Evolutionary conservation across 139 green algal genomes (phyloP), one percentile per base, ranked within the genome.

Genomic region (Volvox reticuliferus): DNA sequence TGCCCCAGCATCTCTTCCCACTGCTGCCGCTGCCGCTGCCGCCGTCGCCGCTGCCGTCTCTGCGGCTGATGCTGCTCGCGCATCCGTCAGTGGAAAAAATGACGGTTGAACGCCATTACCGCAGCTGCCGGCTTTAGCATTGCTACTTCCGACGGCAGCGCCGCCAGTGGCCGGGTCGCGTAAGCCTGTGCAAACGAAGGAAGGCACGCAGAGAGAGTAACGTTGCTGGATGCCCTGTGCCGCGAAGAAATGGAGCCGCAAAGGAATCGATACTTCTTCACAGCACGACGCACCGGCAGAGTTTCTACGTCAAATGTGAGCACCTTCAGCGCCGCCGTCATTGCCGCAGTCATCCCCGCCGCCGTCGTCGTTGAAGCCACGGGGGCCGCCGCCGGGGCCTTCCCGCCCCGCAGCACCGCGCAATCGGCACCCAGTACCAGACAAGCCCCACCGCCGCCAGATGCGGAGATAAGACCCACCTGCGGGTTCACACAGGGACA

Each of bases 371-470:
- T 26, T 21, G 68, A 22, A 22, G 68, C 68, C 68, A 22, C 79
- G 61, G 20, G 26, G 32, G 28, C n/a, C 32, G 62, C 82, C 50
- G 26, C 82, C 37, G 68, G 26, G 21, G 20, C 12, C 67, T 32
- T 76, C 44, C 79, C 55, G 88, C 94, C 95, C 24, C 75, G 77
- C 92, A 98, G 90, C 33, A 86, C 79, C 21, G 92, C 96, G 21
- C 78, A 93, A 90, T 94, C 87, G 1, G 96, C 94, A 2, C 93
- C 95, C 63, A 98, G 92, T 83, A 98, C 92, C 79, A 98, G 80
- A 24, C 80, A 76, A 30, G 35, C 28, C 16, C 55, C 55, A 14
- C 55, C 55, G n/a, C 80, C 55, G 80, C 55, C 28, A 32, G 37
- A 80, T 32, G 37, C 73, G 28, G 73, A 50, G n/a, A 50, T 80